Percentiles rank a stretch among this genome's conserved stretches.
Conservation (phyloP, 208 protist species). For the Trypanosoma brucei region DNA sequence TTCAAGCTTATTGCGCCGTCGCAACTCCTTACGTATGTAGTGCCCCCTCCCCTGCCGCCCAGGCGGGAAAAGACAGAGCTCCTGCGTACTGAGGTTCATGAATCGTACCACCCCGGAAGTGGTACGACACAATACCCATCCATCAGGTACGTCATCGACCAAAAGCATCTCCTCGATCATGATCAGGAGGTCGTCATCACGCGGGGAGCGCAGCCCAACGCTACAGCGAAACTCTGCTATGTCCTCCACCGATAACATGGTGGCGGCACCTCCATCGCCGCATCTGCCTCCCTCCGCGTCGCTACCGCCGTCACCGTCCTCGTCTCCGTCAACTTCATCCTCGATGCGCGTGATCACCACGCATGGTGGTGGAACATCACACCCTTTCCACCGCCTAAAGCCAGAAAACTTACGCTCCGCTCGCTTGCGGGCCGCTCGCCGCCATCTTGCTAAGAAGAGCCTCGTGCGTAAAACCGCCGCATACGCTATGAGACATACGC, state of each 20-base stretch:
- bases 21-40: conserved; percentile 62
- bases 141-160: conserved; percentile 78
- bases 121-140: conserved; percentile 88
- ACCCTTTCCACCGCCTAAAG: conserved; percentile 52
- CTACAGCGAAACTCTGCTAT: conserved; percentile 86
- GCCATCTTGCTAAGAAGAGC: conserved; percentile 71
- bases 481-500: conserved; percentile 47
- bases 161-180: conserved; percentile 83
- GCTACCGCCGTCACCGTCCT: conserved; percentile 41
- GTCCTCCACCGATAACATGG: conserved; percentile 62
- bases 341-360: conserved; percentile 33
- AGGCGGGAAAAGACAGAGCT: conserved; percentile 84
- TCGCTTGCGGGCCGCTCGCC: conserved; percentile 56
- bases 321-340: conserved; percentile 14
- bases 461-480: conserved; percentile 59
- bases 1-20: conserved; percentile 60
- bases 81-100: conserved; percentile 86
- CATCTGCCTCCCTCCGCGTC: conserved; percentile 47
- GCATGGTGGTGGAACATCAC: conserved; percentile 20
- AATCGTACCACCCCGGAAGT: conserved; percentile 82
- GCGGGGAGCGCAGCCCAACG: conserved; percentile 74
- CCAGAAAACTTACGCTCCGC: conserved; percentile 72
- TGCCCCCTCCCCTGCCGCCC: conserved; percentile 56
- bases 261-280: conserved; percentile 50
- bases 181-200: conserved; percentile 76